Evolutionary conservation across 2,329 filamentous ascomycete genomes (phyloP), one percentile per base, ranked within the genome.

Genomic region (Neonectria magnoliae): DNA sequence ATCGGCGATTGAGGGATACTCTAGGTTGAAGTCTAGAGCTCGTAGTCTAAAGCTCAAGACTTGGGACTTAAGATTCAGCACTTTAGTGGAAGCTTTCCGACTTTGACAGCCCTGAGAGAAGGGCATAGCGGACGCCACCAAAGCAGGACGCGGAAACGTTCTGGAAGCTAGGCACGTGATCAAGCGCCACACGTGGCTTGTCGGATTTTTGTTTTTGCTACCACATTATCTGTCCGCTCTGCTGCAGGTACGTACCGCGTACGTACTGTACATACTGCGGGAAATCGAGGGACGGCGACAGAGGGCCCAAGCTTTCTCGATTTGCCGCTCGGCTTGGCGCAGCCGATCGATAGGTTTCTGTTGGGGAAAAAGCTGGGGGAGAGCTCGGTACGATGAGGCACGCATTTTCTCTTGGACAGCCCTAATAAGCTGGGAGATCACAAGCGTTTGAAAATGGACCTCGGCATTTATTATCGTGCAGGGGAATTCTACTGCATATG

Each of bases 361-460:
- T 74, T 73, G 72, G 72, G 72, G 69, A 64, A 70, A 70, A 70
- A 67, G 63, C 66, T 71, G 71, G 69, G 69, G 72, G 69, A 73
- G 47, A 31, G 29, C 38, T 25, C 33, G 20, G 29, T 14, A 36
- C 45, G 31, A 57, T 57, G 54, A 29, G 38, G 44, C 52, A 55
- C 33, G n/a, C 38, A 31, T 31, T 16, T 13, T 29, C 22, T 7
- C 25, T 47, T 38, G 38, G 45, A 22, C 7, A 55, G 47, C 25
- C 9, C 25, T 6, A 25, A 16, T 9, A 31, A 5, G 16, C 47
- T 18, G 27, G 25, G 14, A 48, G 38, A 45, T 59, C 56, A 60
- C 61, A 64, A 59, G 61, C 44, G 20, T 47, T 29, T 29, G 44
- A 9, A 59, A 55, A 56, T 22, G 51, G 20, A 29, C 61, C 61